Percentiles rank a stretch among this genome's conserved stretches.
Conservation (phyloP, 1,284 basidiomycete genomes). For the Cryptococcus sp. region DNA sequence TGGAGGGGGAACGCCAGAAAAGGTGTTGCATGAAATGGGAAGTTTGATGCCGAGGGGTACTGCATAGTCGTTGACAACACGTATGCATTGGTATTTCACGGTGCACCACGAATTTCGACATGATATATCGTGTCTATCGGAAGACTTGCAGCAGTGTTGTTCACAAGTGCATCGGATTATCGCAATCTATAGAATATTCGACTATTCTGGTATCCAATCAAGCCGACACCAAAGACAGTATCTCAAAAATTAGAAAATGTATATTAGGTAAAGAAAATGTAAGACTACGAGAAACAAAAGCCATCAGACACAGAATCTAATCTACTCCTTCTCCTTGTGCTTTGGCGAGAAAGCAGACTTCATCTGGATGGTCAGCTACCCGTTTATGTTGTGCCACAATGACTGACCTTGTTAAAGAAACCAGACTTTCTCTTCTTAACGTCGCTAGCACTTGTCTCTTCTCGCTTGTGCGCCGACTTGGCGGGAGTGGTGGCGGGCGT, state of each 20-base stretch:
- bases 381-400: not conserved
- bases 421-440: constrained; percentile 34
- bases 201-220: too few species aligned
- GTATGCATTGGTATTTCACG: too few species aligned
- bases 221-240: too few species aligned
- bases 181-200: too few species aligned
- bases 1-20: not conserved
- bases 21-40: constrained; percentile 21
- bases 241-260: too few species aligned
- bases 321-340: constrained; percentile 31
- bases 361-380: constrained; percentile 14
- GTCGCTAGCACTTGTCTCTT: constrained; percentile 15
- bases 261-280: too few species aligned
- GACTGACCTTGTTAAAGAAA: constrained; percentile 36
- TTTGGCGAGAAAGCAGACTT: constrained; percentile 32
- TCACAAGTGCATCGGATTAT: too few species aligned
- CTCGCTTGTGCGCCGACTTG: constrained; percentile 17
- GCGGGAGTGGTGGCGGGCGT: constrained; percentile 28
- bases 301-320: too few species aligned
- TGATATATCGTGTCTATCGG: too few species aligned
- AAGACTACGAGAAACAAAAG: too few species aligned
- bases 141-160: too few species aligned
- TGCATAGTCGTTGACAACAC: constrained; percentile 5
- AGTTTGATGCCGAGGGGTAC: constrained; percentile 19
- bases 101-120: too few species aligned